Percentiles rank a stretch among this genome's conserved stretches.
These are phyloP conservation scores for Henckelia pumila DNA, from an alignment of 257 asterid genomes.

Conservation along the genomic window DNA sequence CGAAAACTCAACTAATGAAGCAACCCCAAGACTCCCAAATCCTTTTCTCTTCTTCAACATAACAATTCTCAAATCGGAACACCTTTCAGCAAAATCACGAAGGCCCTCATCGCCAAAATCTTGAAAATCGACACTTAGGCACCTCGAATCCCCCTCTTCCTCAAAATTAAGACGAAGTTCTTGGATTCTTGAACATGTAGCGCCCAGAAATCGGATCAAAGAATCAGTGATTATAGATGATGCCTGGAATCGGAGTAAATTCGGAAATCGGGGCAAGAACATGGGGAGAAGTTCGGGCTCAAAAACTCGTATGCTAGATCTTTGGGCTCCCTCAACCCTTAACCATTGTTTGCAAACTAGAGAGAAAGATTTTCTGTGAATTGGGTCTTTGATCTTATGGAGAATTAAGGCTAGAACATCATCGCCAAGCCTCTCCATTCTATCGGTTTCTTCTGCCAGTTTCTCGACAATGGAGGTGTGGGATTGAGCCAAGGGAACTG, in stretches of 20 bases:
- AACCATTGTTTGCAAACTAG: conserved; percentile 34
- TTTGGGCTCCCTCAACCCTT: conserved; percentile 27
- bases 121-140: conserved; percentile 3
- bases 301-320: conserved; percentile 26
- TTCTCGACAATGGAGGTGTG: too few species aligned
- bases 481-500: too few species aligned
- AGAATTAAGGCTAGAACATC: conserved; percentile 29
- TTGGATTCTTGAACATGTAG: conserved; percentile 31
- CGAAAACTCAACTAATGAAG: conserved; percentile 19
- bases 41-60: conserved; percentile 25
- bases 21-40: conserved; percentile 29
- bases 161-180: conserved; percentile 25
- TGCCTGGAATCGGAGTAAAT: conserved; percentile 23
- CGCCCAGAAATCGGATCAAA: conserved; percentile 24
- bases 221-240: conserved; percentile 23
- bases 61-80: conserved; percentile 19
- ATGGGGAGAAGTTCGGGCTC: conserved; percentile 24
- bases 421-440: conserved; percentile 31
- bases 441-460: not conserved
- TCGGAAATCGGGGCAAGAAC: conserved; percentile 36
- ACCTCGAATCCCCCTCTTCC: conserved; percentile 4
- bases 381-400: conserved; percentile 14
- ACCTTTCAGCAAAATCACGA: conserved; percentile 18
- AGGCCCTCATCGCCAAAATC: conserved; percentile 30
- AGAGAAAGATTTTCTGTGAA: conserved; percentile 30